Conservation (phyloP, 225 moss, liverwort and hornwort species). For the Physcomitrellopsis africana region DNA sequence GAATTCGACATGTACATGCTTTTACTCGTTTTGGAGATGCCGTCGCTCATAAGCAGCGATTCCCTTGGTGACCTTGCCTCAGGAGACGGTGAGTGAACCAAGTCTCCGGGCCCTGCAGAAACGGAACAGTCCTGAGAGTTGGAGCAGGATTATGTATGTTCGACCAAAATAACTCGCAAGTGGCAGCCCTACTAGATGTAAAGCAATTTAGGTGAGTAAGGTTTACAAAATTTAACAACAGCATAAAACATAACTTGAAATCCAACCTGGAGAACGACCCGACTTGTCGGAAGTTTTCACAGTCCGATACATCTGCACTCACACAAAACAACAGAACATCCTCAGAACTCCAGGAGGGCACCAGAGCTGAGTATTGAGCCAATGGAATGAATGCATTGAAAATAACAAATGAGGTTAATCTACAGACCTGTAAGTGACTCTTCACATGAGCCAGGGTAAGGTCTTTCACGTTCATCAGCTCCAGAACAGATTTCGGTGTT, state of each 20-base stretch:
- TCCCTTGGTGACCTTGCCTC: constrained; percentile 12
- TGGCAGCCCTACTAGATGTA: not conserved
- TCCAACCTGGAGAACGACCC: constrained; percentile 70
- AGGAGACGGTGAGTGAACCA: constrained; percentile 24
- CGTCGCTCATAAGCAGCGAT: constrained; percentile 30
- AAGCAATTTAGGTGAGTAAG: not conserved
- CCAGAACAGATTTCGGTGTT: constrained; percentile 91
- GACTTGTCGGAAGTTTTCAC: constrained; percentile 87
- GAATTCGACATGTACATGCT: constrained; percentile 31
- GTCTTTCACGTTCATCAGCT: constrained; percentile 92
- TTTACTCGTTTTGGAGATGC: constrained; percentile 32
- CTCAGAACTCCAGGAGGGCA: constrained; percentile 8
- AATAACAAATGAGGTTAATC: not conserved
- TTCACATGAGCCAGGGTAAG: constrained; percentile 95
- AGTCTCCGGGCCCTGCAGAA: constrained; percentile 41
- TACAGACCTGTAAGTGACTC: constrained; percentile 83
- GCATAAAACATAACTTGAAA: not conserved
- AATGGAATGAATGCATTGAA: not conserved
- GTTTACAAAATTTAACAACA: not conserved
- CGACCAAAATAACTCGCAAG: not conserved
- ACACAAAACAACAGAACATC: not conserved
- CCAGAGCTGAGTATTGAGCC: not conserved
- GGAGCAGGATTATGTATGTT: not conserved
- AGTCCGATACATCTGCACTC: constrained; percentile 93
- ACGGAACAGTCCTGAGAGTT: not conserved